Evolutionary conservation across 1,284 basidiomycete genomes (phyloP), one percentile per base, ranked within the genome.

Genomic region (Rhodotorula sp.): DNA sequence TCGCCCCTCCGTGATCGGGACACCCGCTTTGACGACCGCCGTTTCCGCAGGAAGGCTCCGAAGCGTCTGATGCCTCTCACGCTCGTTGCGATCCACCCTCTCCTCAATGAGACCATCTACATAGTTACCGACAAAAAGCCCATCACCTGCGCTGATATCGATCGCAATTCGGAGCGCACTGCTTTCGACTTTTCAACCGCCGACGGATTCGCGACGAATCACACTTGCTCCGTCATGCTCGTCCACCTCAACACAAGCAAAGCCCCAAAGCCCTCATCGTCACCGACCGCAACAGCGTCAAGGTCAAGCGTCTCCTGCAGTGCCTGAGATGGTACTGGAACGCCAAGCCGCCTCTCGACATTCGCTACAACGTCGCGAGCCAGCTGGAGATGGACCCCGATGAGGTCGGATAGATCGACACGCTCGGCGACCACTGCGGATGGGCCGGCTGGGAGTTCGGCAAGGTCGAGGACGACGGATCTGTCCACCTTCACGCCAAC

Each of bases 271-370:
- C 28, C 8, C 22, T 59, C 20, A n/a, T 28, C 7, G 58, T 59
- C 24, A 50, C 58, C 9, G 58, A 59, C 47, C 40, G 44, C 40
- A 59, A 59, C 46, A 47, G 58, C 20, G 26, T 59, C 47, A 48
- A 50, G 46, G 20, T 22, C 24, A 28, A 47, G 24, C 28, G 58
- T 22, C 18, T 59, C n/a, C 31, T 59, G 15, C 46, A 59, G 47
- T 26, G 44, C 8, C 28, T 59, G 6, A 47, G 28, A 46, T 31
- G 50, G 30, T 50, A 34, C 22, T 59, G 58, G 58, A 6, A 10
- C 28, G 5, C 8, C 16, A 50, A 59, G 40, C 24, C 34, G 54
- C 2, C 52, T 8, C 9, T 20, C 18, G 2, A 4, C 11, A 18
- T 31, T 4, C 28, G 28, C 26, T 30, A 34, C 16, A 2, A 2